phyloP scores from a whole-genome alignment of 305 asterid species.

The Rubia tinctorum region DNA sequence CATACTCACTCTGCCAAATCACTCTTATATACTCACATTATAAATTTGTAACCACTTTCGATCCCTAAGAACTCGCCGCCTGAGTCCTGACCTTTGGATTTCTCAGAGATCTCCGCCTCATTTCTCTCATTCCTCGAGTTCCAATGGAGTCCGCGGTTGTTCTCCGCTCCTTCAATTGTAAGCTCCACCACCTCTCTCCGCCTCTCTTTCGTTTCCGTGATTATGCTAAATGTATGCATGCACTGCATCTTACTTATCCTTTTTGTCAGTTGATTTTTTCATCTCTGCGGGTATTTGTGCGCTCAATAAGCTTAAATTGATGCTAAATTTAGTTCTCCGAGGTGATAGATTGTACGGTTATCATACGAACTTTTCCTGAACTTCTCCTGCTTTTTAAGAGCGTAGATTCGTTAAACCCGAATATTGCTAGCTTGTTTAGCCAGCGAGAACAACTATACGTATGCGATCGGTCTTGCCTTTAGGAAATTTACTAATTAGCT shows the following conservation, averaged over 20 bases:
- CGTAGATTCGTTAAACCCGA: conserved; percentile 16
- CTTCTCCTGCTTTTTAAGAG: background rate
- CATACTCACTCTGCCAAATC: conserved; percentile 18
- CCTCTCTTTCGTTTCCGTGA: conserved; percentile 1
- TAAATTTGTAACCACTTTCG: conserved; percentile 9
- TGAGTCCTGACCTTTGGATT: conserved; percentile 16
- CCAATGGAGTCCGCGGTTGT: conserved; percentile 72
- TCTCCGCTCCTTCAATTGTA: conserved; percentile 63
- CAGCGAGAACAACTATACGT: background rate
- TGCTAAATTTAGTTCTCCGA: conserved; percentile 18
- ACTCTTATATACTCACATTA: conserved; percentile 6
- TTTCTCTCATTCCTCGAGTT: conserved; percentile 13
- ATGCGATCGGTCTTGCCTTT: background rate
- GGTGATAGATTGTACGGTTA: conserved; percentile 10
- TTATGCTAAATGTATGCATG: background rate
- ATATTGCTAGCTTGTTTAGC: background rate
- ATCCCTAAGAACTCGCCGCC: background rate
- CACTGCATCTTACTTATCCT: background rate
- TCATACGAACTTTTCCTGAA: background rate
- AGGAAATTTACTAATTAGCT: background rate
- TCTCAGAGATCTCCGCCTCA: conserved; percentile 22
- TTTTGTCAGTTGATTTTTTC: background rate
- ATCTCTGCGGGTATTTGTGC: background rate
- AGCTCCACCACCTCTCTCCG: conserved; percentile 19
- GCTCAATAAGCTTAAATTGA: background rate